Evolutionary conservation across 257 asterid species (phyloP), one percentile per base, ranked within the genome.

Genomic region (Jacaranda mimosifolia): DNA sequence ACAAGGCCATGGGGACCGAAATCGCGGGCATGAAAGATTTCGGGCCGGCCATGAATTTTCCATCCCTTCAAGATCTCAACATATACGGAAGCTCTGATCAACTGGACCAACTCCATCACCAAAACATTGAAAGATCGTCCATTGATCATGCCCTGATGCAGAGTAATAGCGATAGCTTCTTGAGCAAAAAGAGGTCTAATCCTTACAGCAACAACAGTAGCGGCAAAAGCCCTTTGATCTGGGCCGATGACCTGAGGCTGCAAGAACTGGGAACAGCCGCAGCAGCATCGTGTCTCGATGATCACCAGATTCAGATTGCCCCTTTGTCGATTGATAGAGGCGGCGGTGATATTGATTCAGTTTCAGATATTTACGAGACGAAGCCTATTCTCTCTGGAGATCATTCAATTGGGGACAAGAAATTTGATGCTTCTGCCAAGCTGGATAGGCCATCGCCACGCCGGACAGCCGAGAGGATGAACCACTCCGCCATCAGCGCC

Each of bases 1-100:
- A 86, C 79, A 84, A 63, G 79, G 77, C 86, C 62, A 43, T 81
- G n/a, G 81, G 79, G 55, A 81, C 80, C 10, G 87, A 88, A 1
- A 72, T 85, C 65, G 72, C 89, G 7, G 90, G 66, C 75, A 71
- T 80, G 58, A 89, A 89, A 49, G 92, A 88, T 19, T 78, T 86
- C 64, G 88, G 85, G 7, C 82, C 87, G 42, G 19, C 78, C 70
- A 70, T 90, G 68, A 85, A 75, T 49, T 96, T 89, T 77, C 93
- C 94, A 0, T 77, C 97, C 38, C 89, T 96, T 10, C 98, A 96
- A 78, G 98, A 91, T 45, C 98, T 91, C 83, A 96, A 89, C 85
- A 89, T 91, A 8, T 93, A 92, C 19, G 98, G 94, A 8, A 73
- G 77, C 10, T 77, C 72, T 10, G 85, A 85, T 12, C 96, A 86